Evolutionary conservation across 2,329 filamentous ascomycete genomes (phyloP), one percentile per base, ranked within the genome.

Genomic region (Didymella keratinophila): DNA sequence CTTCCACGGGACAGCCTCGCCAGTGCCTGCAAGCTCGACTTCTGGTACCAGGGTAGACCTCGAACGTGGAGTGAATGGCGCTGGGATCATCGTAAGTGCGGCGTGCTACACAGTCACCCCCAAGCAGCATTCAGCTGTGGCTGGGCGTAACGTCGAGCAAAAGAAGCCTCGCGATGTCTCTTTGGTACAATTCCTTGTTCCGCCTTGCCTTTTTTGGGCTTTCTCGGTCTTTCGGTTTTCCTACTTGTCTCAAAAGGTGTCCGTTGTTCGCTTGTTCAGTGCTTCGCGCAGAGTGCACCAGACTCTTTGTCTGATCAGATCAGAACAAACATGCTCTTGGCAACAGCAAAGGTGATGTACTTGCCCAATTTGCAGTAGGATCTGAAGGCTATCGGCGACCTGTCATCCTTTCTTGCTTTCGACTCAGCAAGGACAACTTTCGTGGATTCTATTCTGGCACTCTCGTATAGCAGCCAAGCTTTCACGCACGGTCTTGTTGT

Each of bases 401-500:
- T 36, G 18, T 14, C 21, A n/a, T 42, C n/a, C 42, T 47, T 14
- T 42, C 20, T n/a, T 21, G 21, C 20, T 21, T 44, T 42, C 34
- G 25, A 27, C 6, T 42, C 42, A 42, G 42, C 9, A 20, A 18
- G 32, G 41, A 21, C 27, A 39, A 47, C 21, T 32, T 23, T 30
- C 8, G 21, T 32, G 27, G 9, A 36, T 21, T 45, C 27, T 27
- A 23, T 14, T 27, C 27, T 47, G 36, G 21, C 42, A 28, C 21
- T 47, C 42, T 42, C 20, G 34, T 25, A 21, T 25, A 27, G n/a
- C 30, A 44, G 18, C 41, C 42, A 51, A 46, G 53, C 41, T 25
- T 56, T 20, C 32, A 43, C 11, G 44, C 25, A 51, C 41, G 47
- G 46, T 23, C 54, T 23, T 36, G n/a, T 34, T 18, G 48, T n/a